A percentile compares a stretch with the other conserved stretches of the same genome.
These are phyloP conservation scores for Sarocladium strictum DNA, from an alignment of 2,329 filamentous ascomycete species.

Conservation along the genomic window DNA sequence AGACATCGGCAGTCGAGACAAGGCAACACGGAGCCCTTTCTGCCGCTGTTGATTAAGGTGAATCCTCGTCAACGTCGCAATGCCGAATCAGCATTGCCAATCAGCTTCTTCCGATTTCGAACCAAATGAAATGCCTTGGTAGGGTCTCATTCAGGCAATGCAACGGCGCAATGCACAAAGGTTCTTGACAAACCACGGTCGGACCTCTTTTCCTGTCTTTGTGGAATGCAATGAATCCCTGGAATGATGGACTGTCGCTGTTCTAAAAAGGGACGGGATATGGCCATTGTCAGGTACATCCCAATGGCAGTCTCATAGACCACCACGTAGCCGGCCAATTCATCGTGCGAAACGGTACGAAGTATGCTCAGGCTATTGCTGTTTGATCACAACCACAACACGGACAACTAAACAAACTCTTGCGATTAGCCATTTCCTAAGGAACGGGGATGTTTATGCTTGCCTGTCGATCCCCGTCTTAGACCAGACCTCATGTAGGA, in stretches of 20 bases:
- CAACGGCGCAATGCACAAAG: slow-evolving; percentile 3
- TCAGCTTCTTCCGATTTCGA: not conserved
- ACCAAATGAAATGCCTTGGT: not conserved
- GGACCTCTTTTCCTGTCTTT: not conserved
- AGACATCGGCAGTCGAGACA: slow-evolving; percentile 1
- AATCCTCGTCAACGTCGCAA: not conserved
- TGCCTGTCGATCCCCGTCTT: not conserved
- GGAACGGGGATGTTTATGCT: not conserved
- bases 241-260: too few relatives aligned
- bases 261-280: too few relatives aligned
- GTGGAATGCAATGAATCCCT: not conserved
- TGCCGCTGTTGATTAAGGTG: slow-evolving; percentile 10
- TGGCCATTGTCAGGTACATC: not conserved
- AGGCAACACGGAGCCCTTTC: slow-evolving; percentile 1
- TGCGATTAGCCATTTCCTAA: not conserved
- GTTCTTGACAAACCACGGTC: slow-evolving; percentile 1
- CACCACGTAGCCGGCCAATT: not conserved
- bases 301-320: not conserved
- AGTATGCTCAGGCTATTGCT: too few relatives aligned
- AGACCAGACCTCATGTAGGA: not conserved
- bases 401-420: too few relatives aligned
- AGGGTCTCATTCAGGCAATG: slow-evolving; percentile 1
- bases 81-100: slow-evolving; percentile 3
- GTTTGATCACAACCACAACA: too few relatives aligned
- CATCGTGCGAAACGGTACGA: too few relatives aligned